Percentiles rank a stretch among this genome's conserved stretches.
Conservation (phyloP, 192 early-diverging fungal species). For the Entomortierella beljakovae region DNA sequence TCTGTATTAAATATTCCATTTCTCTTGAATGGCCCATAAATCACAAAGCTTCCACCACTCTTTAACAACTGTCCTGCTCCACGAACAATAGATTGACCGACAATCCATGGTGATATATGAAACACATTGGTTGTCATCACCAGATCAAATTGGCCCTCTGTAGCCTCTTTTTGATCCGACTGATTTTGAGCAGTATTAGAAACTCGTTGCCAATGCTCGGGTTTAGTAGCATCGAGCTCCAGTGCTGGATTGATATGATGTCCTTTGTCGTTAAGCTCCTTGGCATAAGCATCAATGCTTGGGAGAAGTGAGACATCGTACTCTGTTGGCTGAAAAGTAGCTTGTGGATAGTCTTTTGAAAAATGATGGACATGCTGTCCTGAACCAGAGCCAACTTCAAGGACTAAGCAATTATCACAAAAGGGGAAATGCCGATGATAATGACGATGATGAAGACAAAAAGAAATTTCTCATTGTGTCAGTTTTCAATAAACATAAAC, state of each 20-base stretch:
- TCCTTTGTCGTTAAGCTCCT: constrained; percentile 22
- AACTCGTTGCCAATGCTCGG: constrained; percentile 28
- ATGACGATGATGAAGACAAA: background rate
- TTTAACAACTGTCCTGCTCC: constrained; percentile 23
- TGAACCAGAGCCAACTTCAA: constrained; percentile 46
- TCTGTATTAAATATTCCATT: constrained; percentile 31
- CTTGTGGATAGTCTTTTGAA: constrained; percentile 26
- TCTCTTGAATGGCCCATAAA: constrained; percentile 31
- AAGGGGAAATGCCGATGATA: background rate
- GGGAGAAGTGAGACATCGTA: constrained; percentile 19
- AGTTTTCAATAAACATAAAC: too few species aligned
- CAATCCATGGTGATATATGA: constrained; percentile 51
- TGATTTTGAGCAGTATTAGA: constrained; percentile 8
- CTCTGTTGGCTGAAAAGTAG: constrained; percentile 42
- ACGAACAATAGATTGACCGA: constrained; percentile 32
- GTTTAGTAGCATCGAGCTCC: constrained; percentile 39
- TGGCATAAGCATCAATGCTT: constrained; percentile 37
- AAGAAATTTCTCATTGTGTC: too few species aligned
- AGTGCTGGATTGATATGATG: constrained; percentile 33
- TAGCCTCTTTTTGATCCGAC: background rate
- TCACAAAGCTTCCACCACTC: constrained; percentile 11
- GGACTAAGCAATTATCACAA: constrained; percentile 7
- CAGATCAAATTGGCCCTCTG: constrained; percentile 11
- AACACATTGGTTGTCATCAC: constrained; percentile 45
- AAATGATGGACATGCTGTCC: constrained; percentile 43